Conservation (phyloP, 805 yeast genomes). For the Pichia membranifaciens region DNA sequence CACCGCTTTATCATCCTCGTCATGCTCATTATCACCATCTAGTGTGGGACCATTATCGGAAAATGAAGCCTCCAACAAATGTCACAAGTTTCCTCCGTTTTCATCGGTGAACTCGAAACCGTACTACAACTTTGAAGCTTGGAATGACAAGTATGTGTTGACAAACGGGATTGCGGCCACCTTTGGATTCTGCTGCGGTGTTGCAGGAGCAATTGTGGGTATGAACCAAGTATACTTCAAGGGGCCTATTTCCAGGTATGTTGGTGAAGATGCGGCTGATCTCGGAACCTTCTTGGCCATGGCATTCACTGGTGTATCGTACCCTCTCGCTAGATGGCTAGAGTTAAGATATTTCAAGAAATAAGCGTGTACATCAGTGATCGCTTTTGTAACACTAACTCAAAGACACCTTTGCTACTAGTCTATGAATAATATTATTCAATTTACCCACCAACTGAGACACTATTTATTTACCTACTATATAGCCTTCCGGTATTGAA, state of each 20-base stretch:
- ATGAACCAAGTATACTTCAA: conserved; percentile 83
- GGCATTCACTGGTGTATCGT: conserved; percentile 61
- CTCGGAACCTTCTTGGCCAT: conserved; percentile 75
- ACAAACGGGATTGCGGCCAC: conserved; percentile 72
- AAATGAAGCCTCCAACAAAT: too few species aligned
- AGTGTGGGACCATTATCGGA: too few species aligned
- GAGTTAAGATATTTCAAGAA: conserved; percentile 55
- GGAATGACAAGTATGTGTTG: conserved; percentile 58
- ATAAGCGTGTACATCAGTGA: conserved; percentile 6
- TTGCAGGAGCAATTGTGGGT: conserved; percentile 77
- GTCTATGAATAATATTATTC: too few species aligned
- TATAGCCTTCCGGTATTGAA: too few species aligned
- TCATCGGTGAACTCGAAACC: conserved; percentile 22
- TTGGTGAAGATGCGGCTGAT: conserved; percentile 73
- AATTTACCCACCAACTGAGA: too few species aligned
- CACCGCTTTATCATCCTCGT: neutral
- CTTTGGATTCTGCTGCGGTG: conserved; percentile 59
- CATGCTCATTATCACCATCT: neutral
- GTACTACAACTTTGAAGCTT: conserved; percentile 65
- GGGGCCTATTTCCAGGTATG: conserved; percentile 62
- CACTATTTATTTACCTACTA: too few species aligned
- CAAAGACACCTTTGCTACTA: too few species aligned
- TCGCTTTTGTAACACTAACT: too few species aligned
- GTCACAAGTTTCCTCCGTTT: conserved; percentile 16
- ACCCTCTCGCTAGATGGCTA: conserved; percentile 57